Percentiles rank a stretch among this genome's conserved stretches.
Conservation (phyloP, 345 rosid genomes). For the Laguncularia racemosa region DNA sequence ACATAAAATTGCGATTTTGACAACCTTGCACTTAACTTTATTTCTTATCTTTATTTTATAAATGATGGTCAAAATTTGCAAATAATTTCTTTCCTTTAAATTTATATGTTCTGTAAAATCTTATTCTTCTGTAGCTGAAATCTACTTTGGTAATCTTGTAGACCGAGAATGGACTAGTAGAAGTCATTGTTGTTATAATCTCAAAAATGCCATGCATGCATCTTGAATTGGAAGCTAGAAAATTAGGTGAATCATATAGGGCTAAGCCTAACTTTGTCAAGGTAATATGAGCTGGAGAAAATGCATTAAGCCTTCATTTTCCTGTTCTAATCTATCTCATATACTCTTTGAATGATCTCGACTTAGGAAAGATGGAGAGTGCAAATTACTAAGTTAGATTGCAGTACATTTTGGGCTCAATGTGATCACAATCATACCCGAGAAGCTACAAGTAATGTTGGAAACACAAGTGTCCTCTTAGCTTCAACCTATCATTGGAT, state of each 20-base stretch:
- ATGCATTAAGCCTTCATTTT: constrained; percentile 9
- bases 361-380: constrained; percentile 97
- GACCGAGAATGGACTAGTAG: constrained; percentile 95
- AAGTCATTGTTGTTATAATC: constrained; percentile 87
- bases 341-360: constrained; percentile 21
- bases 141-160: constrained; percentile 22
- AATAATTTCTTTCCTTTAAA: too few relatives aligned
- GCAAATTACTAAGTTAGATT: constrained; percentile 72
- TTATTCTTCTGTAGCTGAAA: background rate
- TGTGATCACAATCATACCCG: constrained; percentile 77
- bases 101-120: background rate
- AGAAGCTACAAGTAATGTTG: constrained; percentile 86
- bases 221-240: constrained; percentile 51
- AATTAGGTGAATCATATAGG: constrained; percentile 74
- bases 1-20: too few relatives aligned
- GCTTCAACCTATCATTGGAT: constrained; percentile 68
- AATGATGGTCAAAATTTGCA: too few relatives aligned
- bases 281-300: constrained; percentile 28
- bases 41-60: too few relatives aligned
- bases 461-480: constrained; percentile 48
- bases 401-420: constrained; percentile 81
- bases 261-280: constrained; percentile 89
- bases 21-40: too few relatives aligned
- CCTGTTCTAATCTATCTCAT: constrained; percentile 3
- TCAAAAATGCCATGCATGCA: constrained; percentile 93